Percentiles rank a stretch among this genome's conserved stretches.
Conservation (phyloP, 306 rosid species). For the Ammopiptanthus mongolicus region DNA sequence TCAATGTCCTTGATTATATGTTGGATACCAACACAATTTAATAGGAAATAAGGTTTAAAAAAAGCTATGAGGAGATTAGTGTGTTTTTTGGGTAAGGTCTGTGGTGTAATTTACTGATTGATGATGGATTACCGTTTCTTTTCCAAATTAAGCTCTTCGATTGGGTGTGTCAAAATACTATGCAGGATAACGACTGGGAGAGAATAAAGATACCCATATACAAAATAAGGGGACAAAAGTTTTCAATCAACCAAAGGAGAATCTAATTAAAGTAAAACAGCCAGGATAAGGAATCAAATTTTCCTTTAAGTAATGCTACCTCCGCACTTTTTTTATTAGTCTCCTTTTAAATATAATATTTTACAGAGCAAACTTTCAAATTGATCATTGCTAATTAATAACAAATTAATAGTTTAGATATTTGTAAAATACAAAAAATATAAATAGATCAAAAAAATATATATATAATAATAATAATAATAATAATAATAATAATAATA, state of each 20-base stretch:
- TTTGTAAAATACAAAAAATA: not conserved
- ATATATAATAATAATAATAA: too few species aligned
- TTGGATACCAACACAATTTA: not conserved
- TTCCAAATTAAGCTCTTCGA: not conserved
- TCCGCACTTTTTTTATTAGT: not conserved
- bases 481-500: too few species aligned
- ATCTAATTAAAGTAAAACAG: slow-evolving; percentile 13
- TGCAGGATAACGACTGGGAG: not conserved
- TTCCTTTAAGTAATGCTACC: not conserved
- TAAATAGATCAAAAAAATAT: too few species aligned
- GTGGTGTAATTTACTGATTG: not conserved
- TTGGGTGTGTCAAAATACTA: not conserved
- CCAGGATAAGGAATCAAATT: not conserved
- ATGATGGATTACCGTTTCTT: not conserved
- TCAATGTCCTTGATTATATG: not conserved
- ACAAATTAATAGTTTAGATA: not conserved
- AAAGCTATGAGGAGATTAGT: too few species aligned
- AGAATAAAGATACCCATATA: not conserved
- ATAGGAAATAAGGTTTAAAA: too few species aligned
- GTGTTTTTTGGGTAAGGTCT: too few species aligned
- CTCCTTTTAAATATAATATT: not conserved
- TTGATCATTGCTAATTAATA: not conserved
- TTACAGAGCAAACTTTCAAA: not conserved
- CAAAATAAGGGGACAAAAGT: not conserved
- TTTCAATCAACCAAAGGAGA: slow-evolving; percentile 6